Evolutionary conservation across 169 alveolate genomes (phyloP).

Genomic region (Eimeria necatrix): DNA sequence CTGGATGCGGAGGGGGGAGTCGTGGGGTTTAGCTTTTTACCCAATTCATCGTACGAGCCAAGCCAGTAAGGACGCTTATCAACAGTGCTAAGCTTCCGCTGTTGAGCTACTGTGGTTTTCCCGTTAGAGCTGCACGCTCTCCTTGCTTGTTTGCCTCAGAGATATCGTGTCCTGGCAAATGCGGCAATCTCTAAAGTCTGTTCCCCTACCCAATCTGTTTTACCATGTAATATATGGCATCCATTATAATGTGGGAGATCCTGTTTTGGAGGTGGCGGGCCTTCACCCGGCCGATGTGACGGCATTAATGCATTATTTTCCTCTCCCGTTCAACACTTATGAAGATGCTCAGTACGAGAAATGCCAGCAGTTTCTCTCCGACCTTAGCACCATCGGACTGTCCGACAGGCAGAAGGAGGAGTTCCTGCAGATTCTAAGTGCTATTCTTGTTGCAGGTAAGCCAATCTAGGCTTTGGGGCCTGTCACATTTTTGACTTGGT

Average conservation of each 20-base stretch:
- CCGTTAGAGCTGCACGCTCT: background rate
- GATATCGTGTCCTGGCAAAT: constrained; percentile 55
- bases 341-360: constrained; percentile 67
- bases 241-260: constrained; percentile 53
- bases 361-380: constrained; percentile 58
- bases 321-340: constrained; percentile 23
- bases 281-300: constrained; percentile 79
- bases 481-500: no score
- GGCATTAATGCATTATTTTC: constrained; percentile 45
- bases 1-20: constrained; percentile 51
- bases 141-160: background rate
- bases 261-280: background rate
- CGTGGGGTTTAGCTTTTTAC: constrained; percentile 45
- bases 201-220: constrained; percentile 75
- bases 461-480: no score
- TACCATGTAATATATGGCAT: constrained; percentile 75
- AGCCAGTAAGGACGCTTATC: constrained; percentile 35
- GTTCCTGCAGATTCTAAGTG: constrained; percentile 60
- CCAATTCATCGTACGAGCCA: constrained; percentile 55
- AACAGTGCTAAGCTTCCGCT: background rate
- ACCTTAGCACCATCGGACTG: constrained; percentile 61
- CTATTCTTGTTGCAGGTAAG: constrained; percentile 79
- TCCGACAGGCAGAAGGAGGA: constrained; percentile 39
- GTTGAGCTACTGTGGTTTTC: background rate
- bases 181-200: constrained; percentile 54